Evolutionary conservation across 2,329 filamentous ascomycete species (phyloP).

Genomic region (Diatrype stigma): DNA sequence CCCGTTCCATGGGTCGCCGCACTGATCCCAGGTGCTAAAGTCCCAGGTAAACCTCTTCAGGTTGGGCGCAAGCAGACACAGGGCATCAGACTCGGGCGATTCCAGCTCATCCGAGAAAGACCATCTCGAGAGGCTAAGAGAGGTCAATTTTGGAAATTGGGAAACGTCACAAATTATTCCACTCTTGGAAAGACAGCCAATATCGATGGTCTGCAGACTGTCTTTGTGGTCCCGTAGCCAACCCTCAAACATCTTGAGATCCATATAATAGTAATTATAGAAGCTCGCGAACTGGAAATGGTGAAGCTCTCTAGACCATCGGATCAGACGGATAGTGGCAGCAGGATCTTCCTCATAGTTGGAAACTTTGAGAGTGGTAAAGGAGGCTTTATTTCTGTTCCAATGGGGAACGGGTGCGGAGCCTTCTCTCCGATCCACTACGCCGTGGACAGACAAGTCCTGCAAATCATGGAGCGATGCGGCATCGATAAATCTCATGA

Average conservation of each 20-base stretch:
- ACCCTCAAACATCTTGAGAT: not conserved
- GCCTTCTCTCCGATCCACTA: too few relatives aligned
- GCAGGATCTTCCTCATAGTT: not conserved
- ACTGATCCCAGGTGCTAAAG: not conserved
- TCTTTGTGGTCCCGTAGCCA: not conserved
- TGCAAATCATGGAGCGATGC: too few relatives aligned
- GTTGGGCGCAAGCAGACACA: not conserved
- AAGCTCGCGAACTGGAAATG: not conserved
- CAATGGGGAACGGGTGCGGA: not conserved
- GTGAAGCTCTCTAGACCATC: not conserved
- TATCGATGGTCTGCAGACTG: not conserved
- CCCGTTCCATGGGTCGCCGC: not conserved
- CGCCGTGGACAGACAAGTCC: too few relatives aligned
- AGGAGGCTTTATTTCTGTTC: not conserved
- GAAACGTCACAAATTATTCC: not conserved
- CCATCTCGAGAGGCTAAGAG: not conserved
- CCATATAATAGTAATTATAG: not conserved
- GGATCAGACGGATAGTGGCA: not conserved
- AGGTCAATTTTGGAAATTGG: not conserved
- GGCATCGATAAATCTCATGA: too few relatives aligned
- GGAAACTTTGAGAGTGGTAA: not conserved
- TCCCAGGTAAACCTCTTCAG: not conserved
- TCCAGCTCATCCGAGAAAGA: not conserved
- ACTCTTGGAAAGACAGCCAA: not conserved
- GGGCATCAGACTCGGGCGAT: not conserved